Base-by-base conservation (phyloP, 73 alveolate genomes). In the Symbiodinium natans region DNA sequence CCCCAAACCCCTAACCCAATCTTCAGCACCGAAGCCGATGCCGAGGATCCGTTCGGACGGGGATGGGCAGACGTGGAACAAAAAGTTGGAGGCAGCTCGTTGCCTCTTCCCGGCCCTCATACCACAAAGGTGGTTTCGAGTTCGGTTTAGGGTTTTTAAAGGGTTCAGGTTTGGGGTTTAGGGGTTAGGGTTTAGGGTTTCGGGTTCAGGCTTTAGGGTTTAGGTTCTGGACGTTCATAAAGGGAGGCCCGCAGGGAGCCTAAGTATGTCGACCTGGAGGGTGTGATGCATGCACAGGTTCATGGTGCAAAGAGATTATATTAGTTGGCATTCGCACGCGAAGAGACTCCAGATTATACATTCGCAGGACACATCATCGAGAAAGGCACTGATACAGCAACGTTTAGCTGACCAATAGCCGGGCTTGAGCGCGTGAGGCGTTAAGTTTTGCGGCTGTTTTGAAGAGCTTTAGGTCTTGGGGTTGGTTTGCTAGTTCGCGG, bases 61-160 rank as follows among this genome's bases (percentile, higher is more conserved):
- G 33, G 86, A 40, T 5, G 95, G 95, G 29, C 68, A 83, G n/a
- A 56, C 95, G 25, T 89, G 95, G 95, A 63, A 89, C 46, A 34
- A 34, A 71, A 89, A 89, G 46, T 29, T 89, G 86, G 95, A 89
- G 95, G 95, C 13, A 19, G 41, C 38, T 31, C 48, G 34, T 23
- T 0, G 27, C 34, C 7, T 52, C 71, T 52, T 52, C n/a, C n/a
- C n/a, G n/a, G n/a, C n/a, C n/a, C n/a, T n/a, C n/a, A n/a, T n/a
- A n/a, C n/a, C n/a, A n/a, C n/a, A n/a, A n/a, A n/a, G n/a, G 59
- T 46, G 9, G 80, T 2, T 27, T 63, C 33, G 38, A n/a, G 17
- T 63, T 27, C 38, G 80, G 80, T 31, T 63, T 63, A n/a, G 0
- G 9, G 80, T 0, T n/a, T n/a, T n/a, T n/a, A n/a, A n/a, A n/a